Percentiles rank a stretch among this genome's conserved stretches.
phyloP scores from a whole-genome alignment of 306 rosid genomes.

The Castanea mollissima region DNA sequence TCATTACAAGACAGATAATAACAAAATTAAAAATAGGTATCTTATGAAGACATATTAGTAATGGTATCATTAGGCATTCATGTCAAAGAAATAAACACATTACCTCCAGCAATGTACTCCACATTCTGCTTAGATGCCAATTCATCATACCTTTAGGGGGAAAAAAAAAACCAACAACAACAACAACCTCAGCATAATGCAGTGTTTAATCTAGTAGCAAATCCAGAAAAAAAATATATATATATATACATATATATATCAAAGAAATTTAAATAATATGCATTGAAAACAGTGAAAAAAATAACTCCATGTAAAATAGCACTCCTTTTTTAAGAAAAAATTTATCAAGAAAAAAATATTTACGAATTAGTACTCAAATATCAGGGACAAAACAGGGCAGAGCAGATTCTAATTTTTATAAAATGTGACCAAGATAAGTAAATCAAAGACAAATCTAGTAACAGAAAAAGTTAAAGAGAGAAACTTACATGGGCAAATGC shows the following conservation, averaged over 20 bases:
- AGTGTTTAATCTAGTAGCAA: no score
- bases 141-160: conserved; percentile 61
- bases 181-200: no score
- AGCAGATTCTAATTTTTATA: not conserved
- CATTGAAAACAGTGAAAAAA: not conserved
- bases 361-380: not conserved
- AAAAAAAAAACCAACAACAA: no score
- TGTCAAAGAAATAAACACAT: conserved; percentile 1
- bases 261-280: not conserved
- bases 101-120: conserved; percentile 98
- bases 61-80: not conserved
- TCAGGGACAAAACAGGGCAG: not conserved
- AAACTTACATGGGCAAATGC: conserved; percentile 71
- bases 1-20: not conserved
- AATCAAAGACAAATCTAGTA: not conserved
- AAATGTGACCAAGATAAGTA: not conserved
- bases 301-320: not conserved
- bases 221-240: no score
- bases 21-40: not conserved
- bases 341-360: no score
- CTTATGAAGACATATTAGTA: not conserved
- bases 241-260: no score
- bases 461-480: conserved; percentile 4
- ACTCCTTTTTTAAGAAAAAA: not conserved
- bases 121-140: conserved; percentile 54